A percentile compares a stretch with the other conserved stretches of the same genome.
Conservation (phyloP, 164 flowering plant genomes). For the Sextonia rubra region DNA sequence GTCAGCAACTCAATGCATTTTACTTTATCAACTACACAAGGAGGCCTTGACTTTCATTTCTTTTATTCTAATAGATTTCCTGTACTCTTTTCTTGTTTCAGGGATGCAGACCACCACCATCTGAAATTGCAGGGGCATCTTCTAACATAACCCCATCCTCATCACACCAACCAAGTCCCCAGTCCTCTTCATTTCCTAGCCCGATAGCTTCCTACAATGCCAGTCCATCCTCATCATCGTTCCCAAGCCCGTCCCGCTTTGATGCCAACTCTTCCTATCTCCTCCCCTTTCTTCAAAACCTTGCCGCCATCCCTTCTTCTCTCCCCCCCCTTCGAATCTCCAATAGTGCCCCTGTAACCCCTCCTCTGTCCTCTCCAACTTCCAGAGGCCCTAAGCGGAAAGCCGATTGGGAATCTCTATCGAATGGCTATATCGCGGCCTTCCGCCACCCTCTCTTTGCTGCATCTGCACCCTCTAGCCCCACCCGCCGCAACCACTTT, state of each 20-base stretch:
- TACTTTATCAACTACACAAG: neutral
- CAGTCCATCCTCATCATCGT: constrained; percentile 79
- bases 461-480: constrained; percentile 88
- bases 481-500: constrained; percentile 50
- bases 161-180: constrained; percentile 75
- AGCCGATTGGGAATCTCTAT: constrained; percentile 52
- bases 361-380: constrained; percentile 86
- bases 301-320: constrained; percentile 57
- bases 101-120: constrained; percentile 65
- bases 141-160: constrained; percentile 59
- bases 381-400: constrained; percentile 51
- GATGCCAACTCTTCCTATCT: constrained; percentile 57
- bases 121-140: constrained; percentile 53
- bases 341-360: constrained; percentile 94
- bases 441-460: constrained; percentile 61
- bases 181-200: constrained; percentile 65
- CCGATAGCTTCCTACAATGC: constrained; percentile 88
- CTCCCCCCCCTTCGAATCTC: constrained; percentile 84
- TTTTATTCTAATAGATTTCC: neutral
- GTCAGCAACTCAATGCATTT: neutral
- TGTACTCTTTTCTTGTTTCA: constrained; percentile 16
- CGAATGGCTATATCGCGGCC: constrained; percentile 29
- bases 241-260: constrained; percentile 74
- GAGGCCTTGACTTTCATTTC: neutral
- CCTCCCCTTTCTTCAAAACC: constrained; percentile 65